A percentile compares a stretch with the other conserved stretches of the same genome.
Evolutionary conservation across 164 flowering plant genomes (phyloP).

Genomic region (Akebia trifoliata): DNA sequence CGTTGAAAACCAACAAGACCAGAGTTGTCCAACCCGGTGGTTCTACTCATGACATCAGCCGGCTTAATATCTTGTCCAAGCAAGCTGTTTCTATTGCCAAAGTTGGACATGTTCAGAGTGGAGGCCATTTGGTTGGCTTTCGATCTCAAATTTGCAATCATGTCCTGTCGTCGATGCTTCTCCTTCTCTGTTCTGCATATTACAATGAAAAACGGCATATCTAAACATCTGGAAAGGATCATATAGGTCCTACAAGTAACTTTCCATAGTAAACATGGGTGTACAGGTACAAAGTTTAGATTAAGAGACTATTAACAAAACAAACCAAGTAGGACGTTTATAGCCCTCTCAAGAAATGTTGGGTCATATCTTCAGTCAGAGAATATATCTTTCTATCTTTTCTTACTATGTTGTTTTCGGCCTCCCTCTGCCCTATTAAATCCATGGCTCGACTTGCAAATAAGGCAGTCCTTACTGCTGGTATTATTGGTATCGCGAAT

Average conservation of each 20-base stretch:
- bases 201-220: neutral
- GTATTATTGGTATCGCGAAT: too few species aligned
- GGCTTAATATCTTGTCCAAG: slow-evolving; percentile 74
- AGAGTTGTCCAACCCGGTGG: slow-evolving; percentile 65
- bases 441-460: too few species aligned
- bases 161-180: slow-evolving; percentile 79
- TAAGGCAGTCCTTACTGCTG: too few species aligned
- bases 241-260: neutral
- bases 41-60: slow-evolving; percentile 50
- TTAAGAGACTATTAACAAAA: neutral
- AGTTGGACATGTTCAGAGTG: slow-evolving; percentile 74
- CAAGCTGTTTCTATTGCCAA: slow-evolving; percentile 74
- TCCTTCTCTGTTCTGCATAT: slow-evolving; percentile 77
- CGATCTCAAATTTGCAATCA: slow-evolving; percentile 67
- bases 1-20: slow-evolving; percentile 82
- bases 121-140: slow-evolving; percentile 80
- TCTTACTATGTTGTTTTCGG: too few species aligned
- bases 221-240: neutral
- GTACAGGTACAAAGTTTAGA: neutral
- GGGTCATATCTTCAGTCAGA: too few species aligned
- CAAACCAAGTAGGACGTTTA: neutral
- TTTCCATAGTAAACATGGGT: neutral
- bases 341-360: neutral
- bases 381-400: too few species aligned
- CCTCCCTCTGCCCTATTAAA: too few species aligned